Evolutionary conservation across 495 filamentous ascomycete genomes (phyloP), one percentile per base, ranked within the genome.

Genomic region (Platismatia glauca): DNA sequence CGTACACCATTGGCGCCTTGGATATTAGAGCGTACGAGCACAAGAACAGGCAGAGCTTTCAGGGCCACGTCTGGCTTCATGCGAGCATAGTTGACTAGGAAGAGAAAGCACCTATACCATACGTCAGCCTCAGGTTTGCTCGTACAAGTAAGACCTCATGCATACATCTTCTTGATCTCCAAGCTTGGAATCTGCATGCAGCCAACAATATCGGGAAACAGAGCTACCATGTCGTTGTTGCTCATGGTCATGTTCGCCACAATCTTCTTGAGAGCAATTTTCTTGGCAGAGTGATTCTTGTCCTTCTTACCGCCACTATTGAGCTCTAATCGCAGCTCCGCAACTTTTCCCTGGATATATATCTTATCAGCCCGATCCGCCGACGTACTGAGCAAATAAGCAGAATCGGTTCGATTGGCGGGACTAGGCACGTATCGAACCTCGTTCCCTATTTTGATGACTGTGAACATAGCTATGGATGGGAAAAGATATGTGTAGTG

Each of bases 191-290:
- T 88, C 62, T 87, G 84, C 94, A 99, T 99, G 78, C 91, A 96
- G 57, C 78, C 85, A 68, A 97, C 86, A 43, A 99, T 86, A 73
- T 99, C 94, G 31, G 95, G 91, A 67, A 99, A 99, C 63, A 99
- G 77, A 29, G 89, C 90, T 58, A 97, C 88, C 94, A 99, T 99
- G 74, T 99, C 94, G 69, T 99, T 99, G 74, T 97, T 99, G 82
- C 91, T 96, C 94, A 97, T 97, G 60, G 94, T 97, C 94, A 99
- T 97, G 72, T 97, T 99, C 67, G 94, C 94, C 70, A 99, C 94
- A 67, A 99, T 97, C 81, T 97, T 97, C 85, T 99, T 99, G 58
- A 99, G 81, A 35, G 94, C 93, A 71, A 96, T 96, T 83, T 97
- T 97, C 81, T 97, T 99, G 66, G 88, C 85, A 48, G 90, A 86